phyloP scores from a whole-genome alignment of 129 eudicot species.

The Silybum marianum region DNA sequence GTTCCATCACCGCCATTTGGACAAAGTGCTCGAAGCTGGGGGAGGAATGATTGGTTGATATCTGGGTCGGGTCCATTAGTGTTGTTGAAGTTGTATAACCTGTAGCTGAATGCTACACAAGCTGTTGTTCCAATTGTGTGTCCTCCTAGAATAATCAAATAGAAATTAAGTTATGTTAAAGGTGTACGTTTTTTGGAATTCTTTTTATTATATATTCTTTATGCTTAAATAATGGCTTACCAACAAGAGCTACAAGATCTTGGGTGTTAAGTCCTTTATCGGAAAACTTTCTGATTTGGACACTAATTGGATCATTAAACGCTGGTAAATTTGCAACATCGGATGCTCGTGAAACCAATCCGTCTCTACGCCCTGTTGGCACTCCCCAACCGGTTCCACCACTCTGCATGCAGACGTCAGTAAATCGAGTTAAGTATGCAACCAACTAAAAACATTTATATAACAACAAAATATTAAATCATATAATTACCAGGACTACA shows the following conservation, averaged over 20 bases:
- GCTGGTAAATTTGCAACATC: constrained; percentile 60
- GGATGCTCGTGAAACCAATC: constrained; percentile 60
- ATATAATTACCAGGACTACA: constrained; percentile 5
- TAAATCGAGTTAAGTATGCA: too few species aligned
- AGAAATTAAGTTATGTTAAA: background rate
- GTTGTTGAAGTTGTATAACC: constrained; percentile 56
- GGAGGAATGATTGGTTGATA: constrained; percentile 42
- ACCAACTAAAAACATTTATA: too few species aligned
- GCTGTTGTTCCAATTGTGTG: constrained; percentile 64
- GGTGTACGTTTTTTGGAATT: too few species aligned
- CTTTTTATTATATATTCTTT: background rate
- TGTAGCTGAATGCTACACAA: constrained; percentile 52
- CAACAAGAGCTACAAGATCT: constrained; percentile 83
- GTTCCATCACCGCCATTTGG: background rate
- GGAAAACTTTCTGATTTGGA: constrained; percentile 47
- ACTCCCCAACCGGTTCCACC: constrained; percentile 60
- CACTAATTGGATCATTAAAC: constrained; percentile 39
- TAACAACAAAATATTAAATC: too few species aligned
- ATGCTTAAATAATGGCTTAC: constrained; percentile 25
- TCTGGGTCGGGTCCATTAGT: constrained; percentile 47
- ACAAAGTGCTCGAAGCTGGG: constrained; percentile 37
- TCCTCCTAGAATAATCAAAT: constrained; percentile 36
- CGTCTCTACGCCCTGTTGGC: constrained; percentile 77
- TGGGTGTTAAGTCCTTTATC: constrained; percentile 51
- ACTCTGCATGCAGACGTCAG: constrained; percentile 22